Evolutionary conservation across 2,329 filamentous ascomycete species (phyloP), one percentile per base, ranked within the genome.

Genomic region (Penicillium sp.): DNA sequence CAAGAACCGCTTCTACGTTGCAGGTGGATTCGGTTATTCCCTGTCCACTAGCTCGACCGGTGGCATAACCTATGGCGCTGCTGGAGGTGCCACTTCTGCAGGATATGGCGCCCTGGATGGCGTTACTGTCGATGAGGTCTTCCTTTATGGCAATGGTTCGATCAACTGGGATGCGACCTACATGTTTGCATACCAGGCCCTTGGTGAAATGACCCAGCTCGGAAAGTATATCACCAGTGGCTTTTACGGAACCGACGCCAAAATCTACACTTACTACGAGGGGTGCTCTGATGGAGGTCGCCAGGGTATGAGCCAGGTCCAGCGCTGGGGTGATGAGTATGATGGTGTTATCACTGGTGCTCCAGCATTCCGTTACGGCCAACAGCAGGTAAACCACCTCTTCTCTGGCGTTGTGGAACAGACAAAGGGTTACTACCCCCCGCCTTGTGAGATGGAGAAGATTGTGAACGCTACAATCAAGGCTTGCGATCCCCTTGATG

Each of bases 261-360:
- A 70, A 55, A n/a, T 73, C 46, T 72, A 72, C 51, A 68, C 80
- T 3, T 84, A 84, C 69, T 84, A 80, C 61, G 76, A 82, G 60
- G 82, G 80, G 3, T 84, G 82, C 67, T 83, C 80, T 13, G 81
- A 84, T 52, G 82, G 82, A 22, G 82, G 80, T 1, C 75, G 81
- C 43, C 78, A 83, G 68, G 81, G 79, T 21, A 77, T 77, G 75
- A 77, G 73, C 54, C 81, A 83, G 65, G 71, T 81, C 1, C 82
- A 84, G 66, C 78, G 80, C 16, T 84, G 76, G 62, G 68, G 66
- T 10, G 78, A 77, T 9, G 75, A 79, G 48, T 82, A 75, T 53
- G 80, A 82, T 50, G 79, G 80, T 33, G 77, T 70, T 10, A 70
- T 79, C 41, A 71, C 71, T 2, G 80, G 79, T 48, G 79, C 80